These are phyloP conservation scores for Astragalus membranaceus DNA, from an alignment of 306 rosid genomes.

Conservation along the genomic window DNA sequence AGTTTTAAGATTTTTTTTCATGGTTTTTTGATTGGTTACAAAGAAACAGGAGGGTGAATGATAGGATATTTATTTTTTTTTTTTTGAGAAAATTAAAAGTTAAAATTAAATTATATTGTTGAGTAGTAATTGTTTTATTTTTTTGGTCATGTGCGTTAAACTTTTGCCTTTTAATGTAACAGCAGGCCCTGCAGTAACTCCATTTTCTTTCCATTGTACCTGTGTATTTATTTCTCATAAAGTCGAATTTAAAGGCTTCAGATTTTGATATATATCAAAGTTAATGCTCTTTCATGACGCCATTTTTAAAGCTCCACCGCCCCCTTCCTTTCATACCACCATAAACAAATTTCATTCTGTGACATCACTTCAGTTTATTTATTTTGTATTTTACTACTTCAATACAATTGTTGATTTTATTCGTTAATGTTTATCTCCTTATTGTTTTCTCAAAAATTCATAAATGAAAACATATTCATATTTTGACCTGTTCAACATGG, in stretches of 20 bases:
- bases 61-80: background rate
- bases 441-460: background rate
- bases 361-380: background rate
- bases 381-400: background rate
- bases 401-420: background rate
- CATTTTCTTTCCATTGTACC: slow-evolving; percentile 13
- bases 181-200: slow-evolving; percentile 12
- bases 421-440: background rate
- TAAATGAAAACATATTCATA: background rate
- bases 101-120: background rate
- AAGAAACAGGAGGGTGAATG: background rate
- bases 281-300: background rate
- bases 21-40: background rate
- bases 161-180: slow-evolving; percentile 41
- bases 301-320: background rate
- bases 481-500: background rate
- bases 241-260: slow-evolving; percentile 1
- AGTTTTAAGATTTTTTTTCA: background rate
- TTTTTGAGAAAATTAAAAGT: too few relatives aligned
- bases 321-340: background rate
- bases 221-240: slow-evolving; percentile 22
- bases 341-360: background rate
- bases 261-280: slow-evolving; percentile 4
- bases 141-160: background rate
- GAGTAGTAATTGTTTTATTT: background rate